Percentiles rank a stretch among this genome's conserved stretches.
Conservation (phyloP, 345 rosid genomes). For the Angophora floribunda region DNA sequence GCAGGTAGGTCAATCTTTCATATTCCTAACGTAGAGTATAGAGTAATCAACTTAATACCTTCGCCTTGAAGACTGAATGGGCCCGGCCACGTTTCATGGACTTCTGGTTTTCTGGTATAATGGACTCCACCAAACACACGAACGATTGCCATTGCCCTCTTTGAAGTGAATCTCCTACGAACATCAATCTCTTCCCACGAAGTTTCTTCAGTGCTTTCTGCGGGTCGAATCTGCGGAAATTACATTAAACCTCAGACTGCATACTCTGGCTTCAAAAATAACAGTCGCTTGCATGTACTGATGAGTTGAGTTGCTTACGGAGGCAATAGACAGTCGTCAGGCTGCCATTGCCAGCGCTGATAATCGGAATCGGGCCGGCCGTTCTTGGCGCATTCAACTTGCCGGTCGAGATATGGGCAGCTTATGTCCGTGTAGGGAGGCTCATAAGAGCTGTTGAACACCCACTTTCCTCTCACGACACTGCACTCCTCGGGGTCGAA, state of each 20-base stretch:
- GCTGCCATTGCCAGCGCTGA: slow-evolving; percentile 90
- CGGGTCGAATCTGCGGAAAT: slow-evolving; percentile 55
- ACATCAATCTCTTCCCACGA: slow-evolving; percentile 64
- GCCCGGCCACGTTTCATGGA: slow-evolving; percentile 39
- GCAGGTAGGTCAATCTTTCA: not conserved
- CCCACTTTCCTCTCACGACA: slow-evolving; percentile 74
- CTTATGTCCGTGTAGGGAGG: slow-evolving; percentile 71
- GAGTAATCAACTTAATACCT: slow-evolving; percentile 22
- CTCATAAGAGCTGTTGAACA: slow-evolving; percentile 43
- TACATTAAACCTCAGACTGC: not conserved
- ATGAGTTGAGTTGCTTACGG: slow-evolving; percentile 19
- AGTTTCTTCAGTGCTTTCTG: slow-evolving; percentile 51
- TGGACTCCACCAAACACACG: slow-evolving; percentile 68
- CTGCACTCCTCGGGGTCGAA: slow-evolving; percentile 85
- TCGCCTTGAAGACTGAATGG: slow-evolving; percentile 52
- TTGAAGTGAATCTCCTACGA: slow-evolving; percentile 85
- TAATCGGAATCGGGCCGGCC: slow-evolving; percentile 62
- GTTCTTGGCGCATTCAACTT: slow-evolving; percentile 65
- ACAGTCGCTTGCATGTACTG: not conserved
- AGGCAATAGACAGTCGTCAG: slow-evolving; percentile 79
- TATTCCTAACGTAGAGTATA: not conserved
- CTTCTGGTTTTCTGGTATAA: slow-evolving; percentile 50
- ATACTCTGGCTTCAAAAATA: not conserved
- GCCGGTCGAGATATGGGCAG: slow-evolving; percentile 78
- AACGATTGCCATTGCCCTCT: slow-evolving; percentile 92